These are phyloP conservation scores for Dictyostelium brefeldianum DNA, from an alignment of 78 protist genomes.

Conservation along the genomic window DNA sequence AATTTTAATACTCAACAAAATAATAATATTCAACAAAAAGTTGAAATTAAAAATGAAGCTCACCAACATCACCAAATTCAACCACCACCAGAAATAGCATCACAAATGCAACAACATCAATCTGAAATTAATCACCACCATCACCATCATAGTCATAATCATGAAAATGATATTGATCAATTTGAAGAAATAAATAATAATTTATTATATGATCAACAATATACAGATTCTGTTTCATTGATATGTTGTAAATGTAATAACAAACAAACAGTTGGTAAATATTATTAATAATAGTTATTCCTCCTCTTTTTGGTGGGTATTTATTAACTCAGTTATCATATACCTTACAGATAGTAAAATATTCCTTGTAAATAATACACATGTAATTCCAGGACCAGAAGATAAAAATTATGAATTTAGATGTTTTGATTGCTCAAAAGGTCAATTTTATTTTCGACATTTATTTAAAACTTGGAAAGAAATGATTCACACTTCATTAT, in stretches of 20 bases:
- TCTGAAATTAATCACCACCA: background rate
- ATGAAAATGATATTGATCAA: too few relatives aligned
- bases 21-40: background rate
- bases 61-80: background rate
- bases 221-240: background rate
- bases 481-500: conserved; percentile 65
- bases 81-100: background rate
- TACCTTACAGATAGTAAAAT: background rate
- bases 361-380: background rate
- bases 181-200: background rate
- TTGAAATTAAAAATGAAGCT: background rate
- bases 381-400: conserved; percentile 79
- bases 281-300: background rate
- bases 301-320: too few relatives aligned
- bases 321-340: too few relatives aligned
- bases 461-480: conserved; percentile 77
- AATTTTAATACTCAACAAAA: background rate
- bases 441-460: conserved; percentile 49
- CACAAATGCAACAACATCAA: background rate
- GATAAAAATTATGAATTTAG: conserved; percentile 73
- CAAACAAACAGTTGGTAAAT: conserved; percentile 26
- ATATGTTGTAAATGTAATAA: conserved; percentile 57
- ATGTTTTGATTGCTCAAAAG: conserved; percentile 24
- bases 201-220: conserved; percentile 20
- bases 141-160: background rate